A percentile compares a stretch with the other conserved stretches of the same genome.
Evolutionary conservation across 1,284 basidiomycete genomes (phyloP).

Genomic region (Phylloboletellus chloephorus): DNA sequence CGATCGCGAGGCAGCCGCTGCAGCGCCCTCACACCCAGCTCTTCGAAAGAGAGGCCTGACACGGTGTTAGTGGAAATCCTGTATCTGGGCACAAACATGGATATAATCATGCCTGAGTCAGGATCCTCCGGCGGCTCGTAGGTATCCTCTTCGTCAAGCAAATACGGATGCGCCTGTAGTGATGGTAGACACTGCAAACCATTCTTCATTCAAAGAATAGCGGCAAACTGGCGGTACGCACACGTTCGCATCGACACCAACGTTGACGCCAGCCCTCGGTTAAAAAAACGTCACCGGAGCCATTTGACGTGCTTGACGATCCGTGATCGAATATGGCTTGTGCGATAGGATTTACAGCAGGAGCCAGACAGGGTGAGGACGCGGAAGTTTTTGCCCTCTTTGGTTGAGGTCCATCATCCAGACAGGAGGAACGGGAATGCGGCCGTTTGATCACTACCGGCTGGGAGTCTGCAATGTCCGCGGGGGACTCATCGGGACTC

Average conservation of each 20-base stretch:
- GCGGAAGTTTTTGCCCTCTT: conserved; percentile 44
- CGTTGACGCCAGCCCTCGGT: conserved; percentile 63
- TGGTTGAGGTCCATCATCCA: conserved; percentile 35
- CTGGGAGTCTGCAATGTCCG: conserved; percentile 23
- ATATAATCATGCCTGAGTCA: conserved; percentile 52
- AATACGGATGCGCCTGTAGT: conserved; percentile 48
- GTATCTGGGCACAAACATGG: conserved; percentile 1
- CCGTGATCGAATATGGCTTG: conserved; percentile 36
- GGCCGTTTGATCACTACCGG: conserved; percentile 46
- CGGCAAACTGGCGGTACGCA: conserved; percentile 29
- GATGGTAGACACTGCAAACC: conserved; percentile 48
- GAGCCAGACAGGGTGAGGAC: conserved; percentile 45
- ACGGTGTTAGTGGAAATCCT: not conserved
- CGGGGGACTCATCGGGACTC: conserved; percentile 17
- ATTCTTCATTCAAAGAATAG: conserved; percentile 5
- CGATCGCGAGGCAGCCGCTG: conserved; percentile 64
- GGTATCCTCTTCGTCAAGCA: conserved; percentile 73
- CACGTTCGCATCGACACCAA: conserved; percentile 66
- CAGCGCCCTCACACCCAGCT: conserved; percentile 72
- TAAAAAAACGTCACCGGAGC: conserved; percentile 67
- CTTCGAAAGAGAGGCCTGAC: conserved; percentile 66
- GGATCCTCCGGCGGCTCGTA: conserved; percentile 80
- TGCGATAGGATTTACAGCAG: conserved; percentile 39
- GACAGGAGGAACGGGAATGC: conserved; percentile 36
- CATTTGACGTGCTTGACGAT: conserved; percentile 17